Evolutionary conservation across 805 yeast genomes (phyloP), one percentile per base, ranked within the genome.

Genomic region (Schwanniomyces polymorphus): DNA sequence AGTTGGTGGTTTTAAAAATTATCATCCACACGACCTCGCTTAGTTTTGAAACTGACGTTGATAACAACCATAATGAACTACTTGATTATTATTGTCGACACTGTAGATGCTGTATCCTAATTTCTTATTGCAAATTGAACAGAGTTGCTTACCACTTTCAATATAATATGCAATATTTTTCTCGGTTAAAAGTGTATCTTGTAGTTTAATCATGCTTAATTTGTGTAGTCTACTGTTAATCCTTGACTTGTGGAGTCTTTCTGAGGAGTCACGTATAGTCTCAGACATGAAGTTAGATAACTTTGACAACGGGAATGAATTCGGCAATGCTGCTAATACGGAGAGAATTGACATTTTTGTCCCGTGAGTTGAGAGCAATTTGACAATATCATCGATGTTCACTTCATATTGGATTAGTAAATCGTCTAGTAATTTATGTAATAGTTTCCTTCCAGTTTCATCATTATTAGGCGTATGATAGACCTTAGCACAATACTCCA

Each of bases 51-150:
- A 25, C 16, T 34, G 29, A n/a, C 44, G 29, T 43, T 52, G 47
- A 29, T 43, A 37, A 67, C 89, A 84, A 2, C 83, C 83, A 55
- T 80, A 85, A 58, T 84, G 89, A 4, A 81, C 76, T 5, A 80
- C 72, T 3, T 63, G 59, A 25, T 65, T 68, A 39, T 74, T 68
- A 0, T 79, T 78, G 29, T 72, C 70, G 21, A 77, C 76, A 39
- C 81, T 71, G 27, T 83, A 64, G 1, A 85, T 80, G 41, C 80
- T 74, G 50, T 72, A 73, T 2, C 84, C 85, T 28, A 86, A 65
- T 10, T 69, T 61, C 54, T 82, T 83, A 18, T 70, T 65, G 63
- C 96, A 89, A 14, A 81, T 72, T 2, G 64, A 56, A 59, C 96
- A 89, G n/a, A 61, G 61, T 29, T 75, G 68, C 29, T 58, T 61